These are phyloP conservation scores for Lichtheimia ornata DNA, from an alignment of 371 early-diverging fungal genomes.

Conservation along the genomic window DNA sequence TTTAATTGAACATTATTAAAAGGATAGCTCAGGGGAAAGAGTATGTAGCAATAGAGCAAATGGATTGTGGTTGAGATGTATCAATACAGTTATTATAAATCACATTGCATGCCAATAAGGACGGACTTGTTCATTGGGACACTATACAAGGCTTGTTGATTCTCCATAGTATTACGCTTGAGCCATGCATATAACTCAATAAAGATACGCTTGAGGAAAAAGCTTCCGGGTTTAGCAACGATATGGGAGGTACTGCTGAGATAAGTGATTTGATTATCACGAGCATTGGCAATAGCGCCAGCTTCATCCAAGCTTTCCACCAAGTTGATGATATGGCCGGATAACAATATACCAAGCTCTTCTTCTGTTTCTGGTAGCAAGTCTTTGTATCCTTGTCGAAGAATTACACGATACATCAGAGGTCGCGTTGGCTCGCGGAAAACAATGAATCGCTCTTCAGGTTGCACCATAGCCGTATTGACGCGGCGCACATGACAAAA, in stretches of 20 bases:
- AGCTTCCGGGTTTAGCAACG: slow-evolving; percentile 2
- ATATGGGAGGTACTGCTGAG: slow-evolving; percentile 14
- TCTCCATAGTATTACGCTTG: slow-evolving; percentile 16
- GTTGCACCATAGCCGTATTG: slow-evolving; percentile 21
- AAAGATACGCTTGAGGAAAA: slow-evolving; percentile 16
- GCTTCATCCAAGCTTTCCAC: slow-evolving; percentile 12
- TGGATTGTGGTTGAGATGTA: not conserved
- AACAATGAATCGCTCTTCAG: slow-evolving; percentile 29
- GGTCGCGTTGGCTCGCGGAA: slow-evolving; percentile 8
- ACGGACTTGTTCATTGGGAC: slow-evolving; percentile 21
- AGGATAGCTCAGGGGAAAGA: no score
- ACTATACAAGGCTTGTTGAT: slow-evolving; percentile 17
- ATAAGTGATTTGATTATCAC: slow-evolving; percentile 14
- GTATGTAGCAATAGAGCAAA: no score
- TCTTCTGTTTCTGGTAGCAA: not conserved
- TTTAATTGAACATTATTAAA: no score
- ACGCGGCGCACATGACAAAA: slow-evolving; percentile 34
- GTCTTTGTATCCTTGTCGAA: slow-evolving; percentile 38
- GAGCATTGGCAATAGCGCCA: not conserved
- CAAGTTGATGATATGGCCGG: slow-evolving; percentile 8
- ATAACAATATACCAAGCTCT: slow-evolving; percentile 9
- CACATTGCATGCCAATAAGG: slow-evolving; percentile 21
- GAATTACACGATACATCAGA: slow-evolving; percentile 24
- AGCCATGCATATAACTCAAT: slow-evolving; percentile 15
- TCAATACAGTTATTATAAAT: slow-evolving; percentile 9